Base-by-base conservation (phyloP, 305 asterid genomes). In the Solanum hybrid region DNA sequence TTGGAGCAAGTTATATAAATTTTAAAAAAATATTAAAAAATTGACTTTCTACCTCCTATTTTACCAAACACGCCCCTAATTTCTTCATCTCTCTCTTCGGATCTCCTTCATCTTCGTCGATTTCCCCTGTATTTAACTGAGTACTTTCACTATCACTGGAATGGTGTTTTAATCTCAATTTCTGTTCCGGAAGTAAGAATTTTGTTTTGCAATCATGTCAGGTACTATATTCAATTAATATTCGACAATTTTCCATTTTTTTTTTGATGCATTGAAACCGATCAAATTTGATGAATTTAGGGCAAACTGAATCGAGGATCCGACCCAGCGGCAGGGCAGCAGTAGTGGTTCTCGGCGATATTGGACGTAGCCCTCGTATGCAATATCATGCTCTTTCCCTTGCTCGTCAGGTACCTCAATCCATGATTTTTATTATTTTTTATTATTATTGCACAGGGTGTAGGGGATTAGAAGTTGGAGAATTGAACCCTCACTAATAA, bases 281-380 rank as follows among this genome's bases (percentile, higher is more conserved):
- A 79, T 79, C 35, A 79, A 82, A 37, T 11, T 85, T 32, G 75
- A 2, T 51, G 75, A 51, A 84, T 17, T 46, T 56, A 85, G 88
- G 88, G 4, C 2, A 85, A 85, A 79, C 78, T 88, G 87, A 85
- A 88, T 69, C 79, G 79, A 85, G 89, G 76, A 94, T 91, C 92
- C 93, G 91, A 42, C 92, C 88, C 90, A 94, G 99, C 91, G 94
- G 95, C 89, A 95, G 99, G 92, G 99, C 94, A 0, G 98, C 99
- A 0, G 94, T 96, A 86, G 98, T 97, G 85, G 99, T 97, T 89
- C 99, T 97, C 14, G 99, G 99, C 2, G 99, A 97, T 92, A 93
- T 97, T 13, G 99, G 99, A 32, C 98, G 99, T 51, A 96, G 99
- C 91, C 99, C 99, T 16, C 94, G 99, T 22, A 96, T 97, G 99